Conservation (phyloP, 208 protist genomes). For the Phytomonas serpens region DNA sequence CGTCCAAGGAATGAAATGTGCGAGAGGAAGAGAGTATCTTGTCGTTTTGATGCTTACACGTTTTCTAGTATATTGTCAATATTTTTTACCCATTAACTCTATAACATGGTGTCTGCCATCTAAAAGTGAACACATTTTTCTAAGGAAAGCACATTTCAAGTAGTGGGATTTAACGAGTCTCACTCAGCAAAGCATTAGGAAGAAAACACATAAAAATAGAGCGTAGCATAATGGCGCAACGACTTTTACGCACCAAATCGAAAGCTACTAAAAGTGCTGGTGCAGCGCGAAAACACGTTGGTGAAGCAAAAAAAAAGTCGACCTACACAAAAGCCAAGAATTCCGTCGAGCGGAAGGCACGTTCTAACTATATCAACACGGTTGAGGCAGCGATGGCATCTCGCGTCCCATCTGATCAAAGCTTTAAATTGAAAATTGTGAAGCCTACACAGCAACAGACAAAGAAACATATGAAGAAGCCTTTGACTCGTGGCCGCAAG, state of each 20-base stretch:
- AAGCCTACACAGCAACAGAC: constrained; percentile 28
- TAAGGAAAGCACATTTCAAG: not conserved
- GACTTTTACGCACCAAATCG: constrained; percentile 52
- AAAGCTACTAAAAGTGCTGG: constrained; percentile 66
- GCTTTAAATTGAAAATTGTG: constrained; percentile 76
- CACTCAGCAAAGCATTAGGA: not conserved
- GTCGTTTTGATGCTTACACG: not conserved
- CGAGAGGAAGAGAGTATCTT: not conserved
- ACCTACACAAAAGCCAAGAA: constrained; percentile 59
- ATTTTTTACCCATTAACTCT: not conserved
- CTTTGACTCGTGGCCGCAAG: constrained; percentile 75
- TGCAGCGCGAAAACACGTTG: constrained; percentile 78
- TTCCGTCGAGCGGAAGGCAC: constrained; percentile 46
- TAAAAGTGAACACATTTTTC: not conserved
- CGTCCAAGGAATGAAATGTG: not conserved
- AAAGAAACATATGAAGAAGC: constrained; percentile 81
- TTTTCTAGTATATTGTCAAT: not conserved
- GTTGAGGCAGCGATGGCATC: constrained; percentile 84
- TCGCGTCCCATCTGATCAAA: constrained; percentile 81
- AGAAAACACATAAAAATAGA: not conserved
- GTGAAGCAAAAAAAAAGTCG: constrained; percentile 70
- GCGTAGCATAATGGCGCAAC: constrained; percentile 56
- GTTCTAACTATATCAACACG: constrained; percentile 68
- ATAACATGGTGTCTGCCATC: not conserved
- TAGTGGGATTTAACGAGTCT: not conserved